Evolutionary conservation across 2,329 filamentous ascomycete species (phyloP).

Genomic region (Neopestalotiopsis sp.): DNA sequence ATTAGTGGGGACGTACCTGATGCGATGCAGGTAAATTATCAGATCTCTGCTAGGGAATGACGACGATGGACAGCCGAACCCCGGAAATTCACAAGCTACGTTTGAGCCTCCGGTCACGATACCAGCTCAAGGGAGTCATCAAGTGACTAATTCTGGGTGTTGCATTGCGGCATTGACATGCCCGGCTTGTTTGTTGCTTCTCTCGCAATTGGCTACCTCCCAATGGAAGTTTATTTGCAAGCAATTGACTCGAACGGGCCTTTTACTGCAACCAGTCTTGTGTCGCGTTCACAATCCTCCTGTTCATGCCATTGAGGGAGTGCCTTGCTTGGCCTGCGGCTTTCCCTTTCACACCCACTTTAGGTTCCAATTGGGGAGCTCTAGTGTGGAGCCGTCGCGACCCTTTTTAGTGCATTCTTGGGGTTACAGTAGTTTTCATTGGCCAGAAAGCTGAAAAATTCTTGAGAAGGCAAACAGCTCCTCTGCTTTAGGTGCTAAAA

Average conservation of each 20-base stretch:
- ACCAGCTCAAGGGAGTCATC: neutral
- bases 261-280: constrained; percentile 1
- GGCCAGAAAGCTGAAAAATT: constrained; percentile 6
- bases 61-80: constrained; percentile 7
- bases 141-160: neutral
- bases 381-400: neutral
- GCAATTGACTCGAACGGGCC: neutral
- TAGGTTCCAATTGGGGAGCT: neutral
- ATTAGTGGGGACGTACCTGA: constrained; percentile 6
- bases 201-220: neutral
- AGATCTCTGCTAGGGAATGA: constrained; percentile 8
- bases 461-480: constrained; percentile 7
- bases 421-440: constrained; percentile 7
- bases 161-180: neutral
- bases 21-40: constrained; percentile 12
- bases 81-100: constrained; percentile 13
- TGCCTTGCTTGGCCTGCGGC: neutral
- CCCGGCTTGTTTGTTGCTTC: neutral
- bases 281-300: neutral
- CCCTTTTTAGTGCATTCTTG: constrained; percentile 18
- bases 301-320: neutral
- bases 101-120: neutral
- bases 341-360: neutral
- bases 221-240: neutral
- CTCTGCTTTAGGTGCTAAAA: neutral